A percentile compares a stretch with the other conserved stretches of the same genome.
Conservation (phyloP, 768 basidiomycete genomes). For the Sarcodon sp. region DNA sequence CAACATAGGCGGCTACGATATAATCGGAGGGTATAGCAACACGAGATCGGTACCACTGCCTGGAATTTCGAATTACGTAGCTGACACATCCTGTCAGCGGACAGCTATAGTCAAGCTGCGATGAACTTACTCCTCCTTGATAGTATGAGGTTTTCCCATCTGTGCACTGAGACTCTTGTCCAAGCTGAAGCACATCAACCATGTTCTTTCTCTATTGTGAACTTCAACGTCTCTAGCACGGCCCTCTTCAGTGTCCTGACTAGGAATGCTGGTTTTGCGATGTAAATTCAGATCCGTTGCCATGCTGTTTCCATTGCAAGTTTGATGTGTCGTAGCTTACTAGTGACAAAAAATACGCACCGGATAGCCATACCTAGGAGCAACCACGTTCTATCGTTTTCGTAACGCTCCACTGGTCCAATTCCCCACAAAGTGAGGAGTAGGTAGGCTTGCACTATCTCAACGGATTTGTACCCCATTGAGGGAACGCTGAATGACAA, state of each 20-base stretch:
- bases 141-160: conserved; percentile 91
- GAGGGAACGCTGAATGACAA: conserved; percentile 83
- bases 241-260: conserved; percentile 66
- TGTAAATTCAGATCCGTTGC: conserved; percentile 94
- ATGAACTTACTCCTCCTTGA: conserved; percentile 78
- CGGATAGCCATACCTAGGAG: conserved; percentile 78
- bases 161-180: conserved; percentile 89
- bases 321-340: background rate
- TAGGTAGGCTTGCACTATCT: conserved; percentile 92
- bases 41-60: conserved; percentile 60
- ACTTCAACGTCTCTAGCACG: conserved; percentile 72
- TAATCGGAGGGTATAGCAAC: conserved; percentile 52
- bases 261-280: conserved; percentile 57
- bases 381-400: conserved; percentile 93
- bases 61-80: conserved; percentile 77
- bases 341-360: conserved; percentile 22
- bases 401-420: conserved; percentile 91
- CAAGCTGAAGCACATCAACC: conserved; percentile 79
- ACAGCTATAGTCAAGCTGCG: conserved; percentile 2
- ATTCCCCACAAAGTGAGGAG: conserved; percentile 84
- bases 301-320: conserved; percentile 40
- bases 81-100: conserved; percentile 22
- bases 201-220: conserved; percentile 89
- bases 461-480: conserved; percentile 82
- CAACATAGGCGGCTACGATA: conserved; percentile 66